Conservation (phyloP, 192 early-diverging fungal genomes). For the Backusella liffmaniae region DNA sequence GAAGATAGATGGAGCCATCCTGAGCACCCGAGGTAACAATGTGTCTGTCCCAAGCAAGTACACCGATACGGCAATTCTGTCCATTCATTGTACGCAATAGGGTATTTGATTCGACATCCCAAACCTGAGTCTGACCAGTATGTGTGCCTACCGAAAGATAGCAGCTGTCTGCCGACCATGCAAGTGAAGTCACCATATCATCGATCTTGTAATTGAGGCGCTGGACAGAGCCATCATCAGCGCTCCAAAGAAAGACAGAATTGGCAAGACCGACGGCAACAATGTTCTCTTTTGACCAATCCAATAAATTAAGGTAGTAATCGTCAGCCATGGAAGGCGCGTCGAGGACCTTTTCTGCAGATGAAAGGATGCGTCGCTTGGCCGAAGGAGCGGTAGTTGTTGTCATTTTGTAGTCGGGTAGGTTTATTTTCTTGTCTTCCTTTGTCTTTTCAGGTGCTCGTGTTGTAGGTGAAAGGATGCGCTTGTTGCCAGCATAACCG, state of each 20-base stretch:
- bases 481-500: background rate
- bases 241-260: slow-evolving; percentile 92
- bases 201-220: slow-evolving; percentile 43
- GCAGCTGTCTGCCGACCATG: slow-evolving; percentile 70
- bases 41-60: slow-evolving; percentile 82
- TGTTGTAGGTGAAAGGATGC: background rate
- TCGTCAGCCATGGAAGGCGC: slow-evolving; percentile 89
- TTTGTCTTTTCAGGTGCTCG: background rate
- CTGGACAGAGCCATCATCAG: slow-evolving; percentile 65
- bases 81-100: slow-evolving; percentile 85
- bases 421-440: slow-evolving; percentile 41
- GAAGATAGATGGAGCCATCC: slow-evolving; percentile 92
- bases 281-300: slow-evolving; percentile 82
- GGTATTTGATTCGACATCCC: slow-evolving; percentile 77
- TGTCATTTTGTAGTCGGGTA: slow-evolving; percentile 52
- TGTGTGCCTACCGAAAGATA: slow-evolving; percentile 71
- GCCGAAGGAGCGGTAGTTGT: slow-evolving; percentile 23
- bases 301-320: slow-evolving; percentile 93
- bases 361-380: slow-evolving; percentile 73
- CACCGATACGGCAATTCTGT: slow-evolving; percentile 77
- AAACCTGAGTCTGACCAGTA: slow-evolving; percentile 85
- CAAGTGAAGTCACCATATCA: slow-evolving; percentile 72
- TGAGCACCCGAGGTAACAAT: slow-evolving; percentile 81
- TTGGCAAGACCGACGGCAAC: slow-evolving; percentile 86
- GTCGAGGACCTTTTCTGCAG: slow-evolving; percentile 85